These are phyloP conservation scores for Purpureocillium lavendulum DNA, from an alignment of 2,329 filamentous ascomycete genomes.

Conservation along the genomic window DNA sequence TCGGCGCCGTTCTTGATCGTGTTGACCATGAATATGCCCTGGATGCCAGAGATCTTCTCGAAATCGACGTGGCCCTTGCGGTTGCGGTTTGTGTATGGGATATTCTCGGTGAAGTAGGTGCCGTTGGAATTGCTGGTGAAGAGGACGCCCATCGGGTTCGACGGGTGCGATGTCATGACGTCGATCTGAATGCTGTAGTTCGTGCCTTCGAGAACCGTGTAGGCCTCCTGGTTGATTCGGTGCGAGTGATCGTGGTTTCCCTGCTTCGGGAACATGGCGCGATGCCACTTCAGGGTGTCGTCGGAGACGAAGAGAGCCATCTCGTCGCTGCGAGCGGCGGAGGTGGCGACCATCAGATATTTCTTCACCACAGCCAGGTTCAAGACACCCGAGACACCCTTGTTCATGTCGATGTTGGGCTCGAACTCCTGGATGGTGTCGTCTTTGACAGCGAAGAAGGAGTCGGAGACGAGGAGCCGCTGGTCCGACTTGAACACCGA, in stretches of 20 bases:
- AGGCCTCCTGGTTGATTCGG: conserved; percentile 68
- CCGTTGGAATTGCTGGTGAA: conserved; percentile 97
- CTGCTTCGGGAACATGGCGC: conserved; percentile 76
- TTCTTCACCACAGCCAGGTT: conserved; percentile 79
- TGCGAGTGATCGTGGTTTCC: conserved; percentile 66
- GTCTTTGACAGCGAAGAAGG: conserved; percentile 59
- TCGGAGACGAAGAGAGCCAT: conserved; percentile 86
- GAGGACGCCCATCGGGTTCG: conserved; percentile 71
- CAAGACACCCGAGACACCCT: conserved; percentile 69
- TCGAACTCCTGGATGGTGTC: conserved; percentile 57
- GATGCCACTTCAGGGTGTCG: conserved; percentile 80
- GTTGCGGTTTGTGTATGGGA: conserved; percentile 87
- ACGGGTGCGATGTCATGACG: conserved; percentile 63
- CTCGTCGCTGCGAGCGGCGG: conserved; percentile 73
- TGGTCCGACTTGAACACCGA: conserved; percentile 66
- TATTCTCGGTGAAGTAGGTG: conserved; percentile 87
- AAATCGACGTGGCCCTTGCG: conserved; percentile 75
- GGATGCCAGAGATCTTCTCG: conserved; percentile 84
- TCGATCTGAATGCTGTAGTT: conserved; percentile 98
- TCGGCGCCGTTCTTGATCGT: conserved; percentile 79
- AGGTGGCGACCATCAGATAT: conserved; percentile 76
- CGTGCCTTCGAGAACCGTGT: conserved; percentile 90
- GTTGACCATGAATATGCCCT: conserved; percentile 88
- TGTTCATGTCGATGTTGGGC: conserved; percentile 64
- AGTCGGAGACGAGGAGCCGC: conserved; percentile 71